Evolutionary conservation across 2,329 filamentous ascomycete species (phyloP).

Genomic region (Fusarium penzigii): DNA sequence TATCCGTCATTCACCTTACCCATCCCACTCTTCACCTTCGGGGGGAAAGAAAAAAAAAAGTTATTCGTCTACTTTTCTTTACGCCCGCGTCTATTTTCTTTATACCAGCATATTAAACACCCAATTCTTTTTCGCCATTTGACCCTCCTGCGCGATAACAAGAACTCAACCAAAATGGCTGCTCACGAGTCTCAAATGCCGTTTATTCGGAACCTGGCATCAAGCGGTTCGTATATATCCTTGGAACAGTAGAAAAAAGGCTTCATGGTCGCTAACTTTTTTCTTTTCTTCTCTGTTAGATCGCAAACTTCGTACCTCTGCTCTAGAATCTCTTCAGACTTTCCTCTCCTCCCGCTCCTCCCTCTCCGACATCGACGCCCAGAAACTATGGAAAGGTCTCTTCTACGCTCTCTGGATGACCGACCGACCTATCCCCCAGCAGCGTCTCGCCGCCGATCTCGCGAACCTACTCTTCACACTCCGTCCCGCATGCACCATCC

Average conservation of each 20-base stretch:
- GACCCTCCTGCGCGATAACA: background rate
- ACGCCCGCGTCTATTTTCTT: constrained; percentile 17
- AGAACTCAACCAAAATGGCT: constrained; percentile 18
- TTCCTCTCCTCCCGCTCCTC: constrained; percentile 68
- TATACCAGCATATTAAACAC: background rate
- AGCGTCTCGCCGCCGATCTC: constrained; percentile 77
- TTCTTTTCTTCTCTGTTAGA: constrained; percentile 50
- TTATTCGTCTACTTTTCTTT: constrained; percentile 16
- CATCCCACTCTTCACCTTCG: constrained; percentile 24
- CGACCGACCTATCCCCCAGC: constrained; percentile 85
- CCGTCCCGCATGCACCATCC: constrained; percentile 43
- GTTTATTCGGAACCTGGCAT: constrained; percentile 81
- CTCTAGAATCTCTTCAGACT: constrained; percentile 72
- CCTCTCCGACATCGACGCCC: constrained; percentile 68
- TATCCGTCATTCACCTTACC: constrained; percentile 2
- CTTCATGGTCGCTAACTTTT: background rate
- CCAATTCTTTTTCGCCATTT: background rate
- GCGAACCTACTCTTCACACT: constrained; percentile 65
- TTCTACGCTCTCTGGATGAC: constrained; percentile 96
- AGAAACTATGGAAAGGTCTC: constrained; percentile 93
- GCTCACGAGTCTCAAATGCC: constrained; percentile 55
- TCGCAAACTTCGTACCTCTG: constrained; percentile 73
- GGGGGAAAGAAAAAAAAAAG: constrained; percentile 26
- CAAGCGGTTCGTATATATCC: constrained; percentile 68
- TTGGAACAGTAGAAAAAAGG: background rate